Percentiles rank a stretch among this genome's conserved stretches.
Conservation (phyloP, 148 eudicot species). For the Hydrangea macrophylla region DNA sequence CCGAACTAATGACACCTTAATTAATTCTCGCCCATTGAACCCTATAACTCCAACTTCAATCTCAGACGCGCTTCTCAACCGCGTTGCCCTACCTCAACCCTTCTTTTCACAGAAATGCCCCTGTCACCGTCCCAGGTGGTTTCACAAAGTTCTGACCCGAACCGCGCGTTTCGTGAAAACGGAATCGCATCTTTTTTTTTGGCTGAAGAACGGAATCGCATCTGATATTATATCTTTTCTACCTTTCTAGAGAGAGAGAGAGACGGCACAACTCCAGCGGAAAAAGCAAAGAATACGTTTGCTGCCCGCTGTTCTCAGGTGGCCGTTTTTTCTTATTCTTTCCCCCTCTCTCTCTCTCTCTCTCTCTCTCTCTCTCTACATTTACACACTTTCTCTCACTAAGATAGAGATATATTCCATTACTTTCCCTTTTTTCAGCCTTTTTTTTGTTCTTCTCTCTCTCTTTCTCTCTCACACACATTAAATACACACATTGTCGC, state of each 20-base stretch:
- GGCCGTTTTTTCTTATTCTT: neutral
- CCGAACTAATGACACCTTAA: no score
- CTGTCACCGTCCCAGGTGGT: neutral
- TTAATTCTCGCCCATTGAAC: neutral
- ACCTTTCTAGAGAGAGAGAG: neutral
- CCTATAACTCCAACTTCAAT: neutral
- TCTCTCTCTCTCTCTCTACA: neutral
- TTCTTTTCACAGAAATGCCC: neutral
- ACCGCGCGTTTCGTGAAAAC: conserved; percentile 24
- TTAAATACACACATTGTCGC: conserved; percentile 13
- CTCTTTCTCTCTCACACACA: conserved; percentile 14
- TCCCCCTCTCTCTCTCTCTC: neutral
- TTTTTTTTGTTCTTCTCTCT: conserved; percentile 13
- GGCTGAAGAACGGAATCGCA: conserved; percentile 20
- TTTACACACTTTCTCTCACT: neutral
- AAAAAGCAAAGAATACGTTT: conserved; percentile 9
- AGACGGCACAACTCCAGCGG: neutral
- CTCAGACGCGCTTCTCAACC: neutral
- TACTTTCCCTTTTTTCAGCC: conserved; percentile 3
- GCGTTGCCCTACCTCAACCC: no score
- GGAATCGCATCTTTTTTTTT: conserved; percentile 24
- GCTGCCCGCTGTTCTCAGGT: neutral
- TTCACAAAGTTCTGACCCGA: neutral
- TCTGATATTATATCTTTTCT: conserved; percentile 7
- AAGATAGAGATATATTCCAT: neutral